Evolutionary conservation across 768 basidiomycete genomes (phyloP), one percentile per base, ranked within the genome.

Genomic region (Tylopilus cervinicoccineus): DNA sequence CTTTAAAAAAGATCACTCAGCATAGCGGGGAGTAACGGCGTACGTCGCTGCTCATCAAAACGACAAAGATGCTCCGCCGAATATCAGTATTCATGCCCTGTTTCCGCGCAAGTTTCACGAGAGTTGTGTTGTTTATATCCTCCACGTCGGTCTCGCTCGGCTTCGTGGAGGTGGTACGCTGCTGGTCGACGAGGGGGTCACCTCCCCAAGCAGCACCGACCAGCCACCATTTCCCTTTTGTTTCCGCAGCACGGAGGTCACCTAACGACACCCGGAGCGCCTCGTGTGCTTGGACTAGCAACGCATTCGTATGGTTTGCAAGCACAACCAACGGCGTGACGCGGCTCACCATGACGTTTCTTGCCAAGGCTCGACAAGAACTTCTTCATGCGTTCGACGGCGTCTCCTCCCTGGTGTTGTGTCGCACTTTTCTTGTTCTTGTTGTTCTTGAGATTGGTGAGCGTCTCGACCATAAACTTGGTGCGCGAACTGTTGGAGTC

Each of bases 71-170:
- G 47, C 87, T 85, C 52, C 92, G 75, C 31, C 95, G 78, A 32
- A 97, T 85, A 57, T 97, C 96, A 2, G 94, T 97, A 62, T 99
- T 99, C 95, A 99, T 98, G 19, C 96, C 96, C 64, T 99, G 96
- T 62, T 84, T 86, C 56, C 82, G 77, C 5, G 96, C 95, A n/a
- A 98, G 76, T 57, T 84, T 86, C 32, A 86, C 54, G 27, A 98
- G 71, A 5, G 71, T 64, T 37, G 69, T 73, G 39, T 69, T 61
- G 24, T 61, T 58, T 5, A 62, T 58, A 34, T 70, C 69, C 37
- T 64, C 64, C 9, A 54, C 57, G 16, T 54, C 58, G 34, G 66
- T 60, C 37, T 66, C 59, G 44, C 57, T 47, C 13, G 39, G 45
- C 10, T 36, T 45, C 43, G 47, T 55, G 29, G 61, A 52, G 37